Base-by-base conservation (phyloP, 805 yeast genomes). In the Saccharomycopsis oosterbeekiorum region DNA sequence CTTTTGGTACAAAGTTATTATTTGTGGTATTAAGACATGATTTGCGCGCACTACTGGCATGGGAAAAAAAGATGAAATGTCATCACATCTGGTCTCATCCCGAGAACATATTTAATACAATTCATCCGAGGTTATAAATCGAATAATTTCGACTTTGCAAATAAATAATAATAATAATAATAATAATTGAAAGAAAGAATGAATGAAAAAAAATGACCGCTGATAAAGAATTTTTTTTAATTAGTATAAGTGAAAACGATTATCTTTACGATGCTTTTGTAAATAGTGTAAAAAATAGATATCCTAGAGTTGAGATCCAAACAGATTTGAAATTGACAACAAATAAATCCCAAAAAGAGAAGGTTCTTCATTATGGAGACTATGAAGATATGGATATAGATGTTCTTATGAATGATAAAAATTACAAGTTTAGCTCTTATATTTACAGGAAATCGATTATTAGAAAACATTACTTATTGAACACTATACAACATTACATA, bases 341-440 rank as follows among this genome's bases (percentile, higher is more conserved):
- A 3, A 21, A 41, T 1, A 34, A 50, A 4, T 39, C 61, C 8
- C 14, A 62, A 1, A 64, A 64, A 1, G 63, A 63, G 0, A 81
- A 77, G 64, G 71, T 83, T 0, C 84, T 89, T 67, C 97, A 90
- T 63, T 91, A 84, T 70, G 92, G 90, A 19, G 98, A 93, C 60
- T 93, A 93, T 71, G 99, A 93, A 70, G 90, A 88, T 56, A 73
- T 91, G 24, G 88, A 92, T 68, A 81, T 91, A 68, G 97, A 92
- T 67, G 71, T 80, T 62, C 67, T 86, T 40, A 74, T 76, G 67
- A 60, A 66, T 12, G 58, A 62, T 47, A 59, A 66, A 1, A 74
- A 76, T 34, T 92, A 91, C 71, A 75, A 83, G 60, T 77, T 88
- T 1, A 89, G 92, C 64, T 84, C 96, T 1, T 93, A 89, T 71